Evolutionary conservation across 179 eudicot genomes (phyloP), one percentile per base, ranked within the genome.

Genomic region (Beta corolliflora): DNA sequence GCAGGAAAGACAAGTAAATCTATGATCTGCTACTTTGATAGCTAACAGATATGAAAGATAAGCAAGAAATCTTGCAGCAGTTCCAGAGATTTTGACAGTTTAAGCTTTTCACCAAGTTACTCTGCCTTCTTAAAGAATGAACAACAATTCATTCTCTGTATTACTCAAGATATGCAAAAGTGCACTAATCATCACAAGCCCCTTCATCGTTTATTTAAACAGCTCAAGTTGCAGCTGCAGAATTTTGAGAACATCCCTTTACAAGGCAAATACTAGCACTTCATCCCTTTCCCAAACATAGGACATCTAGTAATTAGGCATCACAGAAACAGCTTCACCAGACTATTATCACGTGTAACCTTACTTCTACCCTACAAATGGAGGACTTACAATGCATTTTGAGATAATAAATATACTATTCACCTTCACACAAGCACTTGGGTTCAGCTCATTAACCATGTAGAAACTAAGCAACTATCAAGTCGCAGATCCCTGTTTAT

Each of bases 391-490:
- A 9, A 48, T 12, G 36, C 71, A 12, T 31, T 31, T 29, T 36
- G 15, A n/a, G 3, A 45, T 45, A 12, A 9, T 9, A 46, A 45
- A 70, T 19, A 4, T 13, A 63, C 36, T 10, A 10, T 60, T 13
- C 19, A 48, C 53, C 55, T 44, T 21, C 25, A 7, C 56, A 21
- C 54, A 71, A 68, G 7, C 7, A 48, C 18, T 48, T 48, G 14
- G 18, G 45, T 68, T 68, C 7, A 15, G 72, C 72, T 15, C 36
- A 14, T 68, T 36, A 44, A 72, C 14, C 60, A 23, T 77, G 14
- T 5, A 61, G 63, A 18, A 13, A 63, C n/a, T 63, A 18, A 61
- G 71, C 19, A 77, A 77, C 66, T 50, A 77, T 44, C 55, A 63
- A 65, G 1, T 23, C 8, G 58, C 79, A 64, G 44, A 25, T 16